These are phyloP conservation scores for Parachaetomium inaequale DNA, from an alignment of 495 filamentous ascomycete genomes.

Conservation along the genomic window DNA sequence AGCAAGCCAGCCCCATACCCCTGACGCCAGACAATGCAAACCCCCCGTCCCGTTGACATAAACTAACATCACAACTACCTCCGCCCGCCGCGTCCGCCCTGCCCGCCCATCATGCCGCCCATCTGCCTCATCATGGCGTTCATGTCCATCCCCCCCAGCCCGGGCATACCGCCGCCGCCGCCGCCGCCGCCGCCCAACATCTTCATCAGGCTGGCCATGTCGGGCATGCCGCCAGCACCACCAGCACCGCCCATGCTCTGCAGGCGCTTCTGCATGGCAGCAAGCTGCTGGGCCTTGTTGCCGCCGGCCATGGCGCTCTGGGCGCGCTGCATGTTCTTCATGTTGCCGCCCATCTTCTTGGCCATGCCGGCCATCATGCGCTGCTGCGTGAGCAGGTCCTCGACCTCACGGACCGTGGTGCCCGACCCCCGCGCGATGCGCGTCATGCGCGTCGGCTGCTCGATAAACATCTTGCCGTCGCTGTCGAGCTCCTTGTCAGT, in stretches of 20 bases:
- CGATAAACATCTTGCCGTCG: slow-evolving; percentile 90
- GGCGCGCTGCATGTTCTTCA: slow-evolving; percentile 93
- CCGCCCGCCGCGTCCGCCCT: slow-evolving; percentile 29
- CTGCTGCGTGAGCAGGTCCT: slow-evolving; percentile 96
- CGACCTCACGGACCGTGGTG: slow-evolving; percentile 89
- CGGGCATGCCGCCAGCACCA: slow-evolving; percentile 53
- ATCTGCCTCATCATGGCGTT: slow-evolving; percentile 83
- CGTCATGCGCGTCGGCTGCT: slow-evolving; percentile 92
- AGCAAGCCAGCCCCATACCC: slow-evolving; percentile 8
- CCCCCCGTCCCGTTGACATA: neutral
- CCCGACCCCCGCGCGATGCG: slow-evolving; percentile 85
- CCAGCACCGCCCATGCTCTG: slow-evolving; percentile 77
- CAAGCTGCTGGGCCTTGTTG: slow-evolving; percentile 89
- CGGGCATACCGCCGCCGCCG: slow-evolving; percentile 43
- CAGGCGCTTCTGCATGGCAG: slow-evolving; percentile 94
- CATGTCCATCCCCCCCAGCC: slow-evolving; percentile 72
- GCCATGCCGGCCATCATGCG: slow-evolving; percentile 99
- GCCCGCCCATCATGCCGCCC: slow-evolving; percentile 53
- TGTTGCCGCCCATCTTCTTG: slow-evolving; percentile 94
- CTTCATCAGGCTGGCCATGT: slow-evolving; percentile 82
- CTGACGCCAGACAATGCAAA: slow-evolving; percentile 23
- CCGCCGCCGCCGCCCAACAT: slow-evolving; percentile 65
- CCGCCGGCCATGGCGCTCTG: slow-evolving; percentile 83
- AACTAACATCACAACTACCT: slow-evolving; percentile 12
- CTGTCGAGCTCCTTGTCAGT: slow-evolving; percentile 89